A percentile compares a stretch with the other conserved stretches of the same genome.
phyloP scores from a whole-genome alignment of 2,329 filamentous ascomycete genomes.

The Alternaria viburni region DNA sequence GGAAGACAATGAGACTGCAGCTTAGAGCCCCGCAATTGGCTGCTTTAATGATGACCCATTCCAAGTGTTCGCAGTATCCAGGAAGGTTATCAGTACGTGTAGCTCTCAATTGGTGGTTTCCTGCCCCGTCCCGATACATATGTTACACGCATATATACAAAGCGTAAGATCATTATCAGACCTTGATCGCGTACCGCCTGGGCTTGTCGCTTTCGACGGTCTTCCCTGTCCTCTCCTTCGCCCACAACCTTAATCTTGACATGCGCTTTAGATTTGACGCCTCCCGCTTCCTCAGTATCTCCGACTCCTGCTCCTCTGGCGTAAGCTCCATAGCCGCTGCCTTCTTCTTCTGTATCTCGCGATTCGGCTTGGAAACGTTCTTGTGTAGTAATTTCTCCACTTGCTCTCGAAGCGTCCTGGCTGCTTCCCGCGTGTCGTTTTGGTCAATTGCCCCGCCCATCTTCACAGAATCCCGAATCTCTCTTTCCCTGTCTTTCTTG shows the following conservation, averaged over 20 bases:
- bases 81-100: background rate
- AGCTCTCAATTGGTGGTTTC: background rate
- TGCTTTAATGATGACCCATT: background rate
- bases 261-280: conserved; percentile 38
- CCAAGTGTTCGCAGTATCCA: background rate
- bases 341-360: conserved; percentile 3
- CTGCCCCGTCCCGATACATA: conserved; percentile 15
- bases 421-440: conserved; percentile 20
- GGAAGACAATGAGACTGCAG: background rate
- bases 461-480: conserved; percentile 25
- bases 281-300: conserved; percentile 5
- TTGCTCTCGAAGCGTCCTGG: conserved; percentile 31
- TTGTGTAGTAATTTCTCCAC: conserved; percentile 33
- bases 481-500: conserved; percentile 54
- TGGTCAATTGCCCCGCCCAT: conserved; percentile 9
- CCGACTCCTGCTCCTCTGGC: conserved; percentile 11
- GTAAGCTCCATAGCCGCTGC: background rate
- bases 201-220: conserved; percentile 25
- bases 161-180: conserved; percentile 7
- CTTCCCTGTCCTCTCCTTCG: conserved; percentile 30
- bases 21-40: background rate
- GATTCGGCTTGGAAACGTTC: conserved; percentile 11
- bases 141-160: conserved; percentile 27
- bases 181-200: conserved; percentile 28
- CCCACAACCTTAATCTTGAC: conserved; percentile 48